Evolutionary conservation across 2,329 filamentous ascomycete species (phyloP), one percentile per base, ranked within the genome.

Genomic region (Calycina marina): DNA sequence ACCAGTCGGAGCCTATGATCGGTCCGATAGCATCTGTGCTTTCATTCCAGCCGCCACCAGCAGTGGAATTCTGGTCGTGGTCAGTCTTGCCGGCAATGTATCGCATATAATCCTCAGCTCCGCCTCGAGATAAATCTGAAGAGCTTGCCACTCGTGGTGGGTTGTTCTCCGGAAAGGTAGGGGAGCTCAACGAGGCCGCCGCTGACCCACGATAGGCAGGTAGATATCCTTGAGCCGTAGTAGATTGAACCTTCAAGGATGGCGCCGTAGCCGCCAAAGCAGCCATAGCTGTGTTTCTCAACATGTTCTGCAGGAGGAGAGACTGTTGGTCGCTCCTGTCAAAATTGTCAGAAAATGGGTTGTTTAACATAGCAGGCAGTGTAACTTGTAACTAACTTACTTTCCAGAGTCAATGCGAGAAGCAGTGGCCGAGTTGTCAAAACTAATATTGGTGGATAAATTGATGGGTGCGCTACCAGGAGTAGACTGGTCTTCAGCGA

Each of bases 191-290:
- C 29, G 50, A 52, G 15, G 49, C 49, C 32, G 41, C 44, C 13
- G 52, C 51, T 29, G 46, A 46, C 17, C 49, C 52, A 22, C 44
- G 41, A 28, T 52, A 52, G 25, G 47, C 47, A 30, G 50, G 52
- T 12, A 54, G 39, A 32, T 44, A 51, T 14, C 52, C 52, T 32
- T 48, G 46, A 32, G 48, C 51, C 30, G 41, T 53, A 20, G 46
- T 41, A 16, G 50, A 47, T 16, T 51, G 50, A 18, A 54, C 31
- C 9, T 42, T 38, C 18, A 48, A 32, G 18, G 43, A 42, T 18
- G 45, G 37, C 11, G 47, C 45, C 13, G 48, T 38, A 35, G 48
- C 43, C 5, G 44, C 20, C 28, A 34, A 16, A 18, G 28, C 38
- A 11, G 26, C 22, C 20, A 38, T 26, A 28, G 39, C 29, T 27